Percentiles rank a stretch among this genome's conserved stretches.
phyloP scores from a whole-genome alignment of 129 eudicot genomes.

The Mikania micrantha region DNA sequence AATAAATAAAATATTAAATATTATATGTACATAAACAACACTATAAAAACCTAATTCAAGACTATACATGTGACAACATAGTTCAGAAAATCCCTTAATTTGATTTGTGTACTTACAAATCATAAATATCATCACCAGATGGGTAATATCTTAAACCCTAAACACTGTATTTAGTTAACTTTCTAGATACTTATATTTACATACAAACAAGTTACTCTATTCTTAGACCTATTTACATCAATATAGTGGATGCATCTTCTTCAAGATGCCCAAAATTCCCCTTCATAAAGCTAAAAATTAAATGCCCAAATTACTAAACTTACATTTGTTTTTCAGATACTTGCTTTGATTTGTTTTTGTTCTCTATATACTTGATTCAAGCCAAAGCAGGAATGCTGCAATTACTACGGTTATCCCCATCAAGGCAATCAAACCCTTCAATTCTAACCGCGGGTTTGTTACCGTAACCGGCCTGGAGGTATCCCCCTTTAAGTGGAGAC shows the following conservation, averaged over 20 bases:
- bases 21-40: constrained; percentile 12
- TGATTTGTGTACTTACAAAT: constrained; percentile 44
- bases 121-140: constrained; percentile 36
- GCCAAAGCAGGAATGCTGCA: constrained; percentile 95
- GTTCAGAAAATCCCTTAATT: constrained; percentile 26
- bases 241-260: constrained; percentile 19
- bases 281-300: constrained; percentile 18
- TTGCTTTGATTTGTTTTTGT: constrained; percentile 13
- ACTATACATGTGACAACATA: constrained; percentile 29
- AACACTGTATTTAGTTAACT: constrained; percentile 24
- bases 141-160: constrained; percentile 25
- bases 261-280: constrained; percentile 34
- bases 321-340: background rate
- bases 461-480: constrained; percentile 57
- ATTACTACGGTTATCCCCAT: constrained; percentile 68
- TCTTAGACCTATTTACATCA: constrained; percentile 31
- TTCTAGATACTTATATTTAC: constrained; percentile 21
- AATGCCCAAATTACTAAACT: constrained; percentile 14
- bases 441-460: constrained; percentile 84
- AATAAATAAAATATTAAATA: no score
- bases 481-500: constrained; percentile 62
- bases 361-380: constrained; percentile 35
- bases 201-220: constrained; percentile 18
- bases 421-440: constrained; percentile 93
- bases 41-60: constrained; percentile 1